Conservation (phyloP, 2,329 filamentous ascomycete species). For the Calycina marina region DNA sequence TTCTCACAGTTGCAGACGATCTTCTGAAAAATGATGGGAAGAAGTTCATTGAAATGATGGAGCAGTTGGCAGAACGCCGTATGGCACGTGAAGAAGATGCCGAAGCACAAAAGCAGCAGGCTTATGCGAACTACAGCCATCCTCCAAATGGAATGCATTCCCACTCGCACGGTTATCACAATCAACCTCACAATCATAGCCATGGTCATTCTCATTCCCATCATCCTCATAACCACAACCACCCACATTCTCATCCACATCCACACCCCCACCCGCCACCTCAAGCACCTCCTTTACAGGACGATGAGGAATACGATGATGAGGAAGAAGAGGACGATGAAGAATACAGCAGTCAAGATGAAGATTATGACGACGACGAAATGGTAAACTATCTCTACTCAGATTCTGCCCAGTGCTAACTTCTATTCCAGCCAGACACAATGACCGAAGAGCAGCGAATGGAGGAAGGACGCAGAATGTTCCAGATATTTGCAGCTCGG, state of each 20-base stretch:
- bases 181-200: conserved; percentile 13
- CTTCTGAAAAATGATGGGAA: conserved; percentile 97
- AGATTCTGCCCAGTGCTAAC: conserved; percentile 22
- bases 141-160: conserved; percentile 37
- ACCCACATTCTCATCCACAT: conserved; percentile 16
- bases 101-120: conserved; percentile 38
- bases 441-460: conserved; percentile 98
- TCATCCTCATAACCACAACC: conserved; percentile 4
- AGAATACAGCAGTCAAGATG: conserved; percentile 46
- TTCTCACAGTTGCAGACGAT: conserved; percentile 96
- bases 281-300: too few relatives aligned
- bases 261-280: conserved; percentile 58
- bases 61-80: conserved; percentile 89
- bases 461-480: conserved; percentile 97
- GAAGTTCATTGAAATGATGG: conserved; percentile 99
- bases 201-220: conserved; percentile 17
- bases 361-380: conserved; percentile 69
- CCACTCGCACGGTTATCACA: conserved; percentile 10
- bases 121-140: conserved; percentile 44
- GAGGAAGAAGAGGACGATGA: conserved; percentile 41
- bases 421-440: conserved; percentile 49
- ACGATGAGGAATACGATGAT: conserved; percentile 60
- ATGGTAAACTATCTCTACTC: conserved; percentile 28
- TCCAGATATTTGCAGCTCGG: conserved; percentile 95
- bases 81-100: conserved; percentile 96